A percentile compares a stretch with the other conserved stretches of the same genome.
Evolutionary conservation across 208 protist species (phyloP).

Genomic region (Porcisia deanei): DNA sequence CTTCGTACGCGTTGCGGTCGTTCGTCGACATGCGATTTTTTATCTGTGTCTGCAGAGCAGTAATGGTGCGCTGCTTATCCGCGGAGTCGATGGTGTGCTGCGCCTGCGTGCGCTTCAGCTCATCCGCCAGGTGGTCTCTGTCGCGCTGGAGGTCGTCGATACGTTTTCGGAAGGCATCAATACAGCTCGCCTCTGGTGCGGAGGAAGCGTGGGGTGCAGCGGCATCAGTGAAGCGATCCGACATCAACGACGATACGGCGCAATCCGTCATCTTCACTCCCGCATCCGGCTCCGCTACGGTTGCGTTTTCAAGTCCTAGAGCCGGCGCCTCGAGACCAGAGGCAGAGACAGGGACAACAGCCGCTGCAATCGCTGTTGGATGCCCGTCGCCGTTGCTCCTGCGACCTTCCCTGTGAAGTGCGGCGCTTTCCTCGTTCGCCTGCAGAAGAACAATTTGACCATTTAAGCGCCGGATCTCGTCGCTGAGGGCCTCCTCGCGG

Average conservation of each 20-base stretch:
- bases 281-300: neutral
- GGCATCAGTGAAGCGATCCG: neutral
- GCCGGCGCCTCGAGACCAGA: neutral
- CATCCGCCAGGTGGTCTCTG: conserved; percentile 40
- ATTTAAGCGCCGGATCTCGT: conserved; percentile 30
- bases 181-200: conserved; percentile 14
- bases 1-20: conserved; percentile 40
- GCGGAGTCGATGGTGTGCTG: conserved; percentile 30
- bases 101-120: conserved; percentile 47
- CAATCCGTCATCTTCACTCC: neutral
- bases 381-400: neutral
- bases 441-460: conserved; percentile 14
- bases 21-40: conserved; percentile 36
- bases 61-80: conserved; percentile 45
- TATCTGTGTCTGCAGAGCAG: conserved; percentile 39
- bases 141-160: conserved; percentile 50
- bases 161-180: conserved; percentile 23
- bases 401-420: neutral
- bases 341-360: neutral
- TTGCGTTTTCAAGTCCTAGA: no score
- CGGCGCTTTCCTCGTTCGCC: conserved; percentile 4
- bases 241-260: neutral
- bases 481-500: conserved; percentile 45
- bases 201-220: neutral
- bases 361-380: neutral